These are phyloP conservation scores for Aspergillus caelatus DNA, from an alignment of 2,329 filamentous ascomycete genomes.

Conservation along the genomic window DNA sequence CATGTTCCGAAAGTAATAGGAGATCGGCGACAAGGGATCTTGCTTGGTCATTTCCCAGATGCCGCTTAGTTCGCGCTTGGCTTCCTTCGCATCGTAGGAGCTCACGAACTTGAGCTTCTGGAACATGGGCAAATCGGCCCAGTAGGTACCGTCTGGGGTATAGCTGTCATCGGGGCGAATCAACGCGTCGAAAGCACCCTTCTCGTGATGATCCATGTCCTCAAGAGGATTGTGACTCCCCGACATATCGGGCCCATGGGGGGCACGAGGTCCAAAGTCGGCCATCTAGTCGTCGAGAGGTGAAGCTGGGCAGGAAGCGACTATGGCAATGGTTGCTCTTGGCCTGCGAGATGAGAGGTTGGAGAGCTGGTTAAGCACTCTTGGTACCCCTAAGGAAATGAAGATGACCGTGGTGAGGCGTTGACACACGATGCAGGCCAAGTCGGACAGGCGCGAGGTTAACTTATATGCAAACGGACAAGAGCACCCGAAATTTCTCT, in stretches of 20 bases:
- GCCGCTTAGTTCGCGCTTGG: constrained; percentile 64
- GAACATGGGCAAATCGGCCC: constrained; percentile 78
- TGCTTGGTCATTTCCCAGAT: constrained; percentile 82
- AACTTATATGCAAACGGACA: constrained; percentile 22
- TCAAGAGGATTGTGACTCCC: constrained; percentile 47
- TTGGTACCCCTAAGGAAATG: constrained; percentile 10
- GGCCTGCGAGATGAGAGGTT: constrained; percentile 16
- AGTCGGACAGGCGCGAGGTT: constrained; percentile 20
- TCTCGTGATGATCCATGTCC: constrained; percentile 61
- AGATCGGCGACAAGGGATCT: constrained; percentile 81
- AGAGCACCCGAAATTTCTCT: constrained; percentile 19
- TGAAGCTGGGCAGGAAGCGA: constrained; percentile 11
- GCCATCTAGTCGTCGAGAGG: constrained; percentile 32
- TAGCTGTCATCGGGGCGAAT: constrained; percentile 89
- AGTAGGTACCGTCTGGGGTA: constrained; percentile 80
- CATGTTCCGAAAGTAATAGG: constrained; percentile 86
- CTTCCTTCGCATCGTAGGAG: constrained; percentile 71
- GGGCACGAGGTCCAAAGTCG: constrained; percentile 45
- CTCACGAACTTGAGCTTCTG: constrained; percentile 76
- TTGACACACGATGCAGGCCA: constrained; percentile 26
- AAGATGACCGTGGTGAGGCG: constrained; percentile 18
- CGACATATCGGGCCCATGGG: constrained; percentile 52
- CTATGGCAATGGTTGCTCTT: constrained; percentile 14
- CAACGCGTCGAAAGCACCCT: constrained; percentile 72
- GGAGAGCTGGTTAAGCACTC: constrained; percentile 12